Evolutionary conservation across 495 filamentous ascomycete genomes (phyloP), one percentile per base, ranked within the genome.

Genomic region (Aspergillus conjunctus): DNA sequence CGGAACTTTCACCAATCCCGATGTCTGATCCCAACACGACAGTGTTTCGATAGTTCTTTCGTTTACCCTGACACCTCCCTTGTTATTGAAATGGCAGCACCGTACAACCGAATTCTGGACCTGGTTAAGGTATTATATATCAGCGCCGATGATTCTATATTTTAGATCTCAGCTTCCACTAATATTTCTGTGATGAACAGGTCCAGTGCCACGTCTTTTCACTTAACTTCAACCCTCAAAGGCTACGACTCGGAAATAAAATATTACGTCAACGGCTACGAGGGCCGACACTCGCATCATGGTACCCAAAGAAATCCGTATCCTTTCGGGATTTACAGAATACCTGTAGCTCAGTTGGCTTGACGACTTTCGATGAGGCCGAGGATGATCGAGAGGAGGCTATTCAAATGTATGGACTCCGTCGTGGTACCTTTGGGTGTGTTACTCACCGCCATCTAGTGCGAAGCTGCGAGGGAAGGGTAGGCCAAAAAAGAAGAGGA

Each of bases 181-280:
- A 12, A 41, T 41, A n/a, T 41, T 11, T 14, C 7, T 9, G 32
- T 17, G 6, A 15, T 17, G 21, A 44, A 17, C 58, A 97, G 93
- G 84, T 85, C 64, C 91, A 91, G 86, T 95, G 90, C 80, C 85
- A 87, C 71, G 87, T 98, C 73, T 98, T 98, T 81, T 86, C 85
- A 50, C 87, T 87, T 26, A 96, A 90, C 49, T 97, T 86, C 81
- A 98, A 98, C 76, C 94, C 94, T 12, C 79, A 88, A 30, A 75
- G 86, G 60, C 71, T 88, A 56, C 89, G 94, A 63, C 82, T 89
- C 45, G 94, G 94, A 62, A 96, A 91, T 78, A 93, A 92, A 69
- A 79, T 97, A 65, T 80, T 98, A 43, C 88, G 92, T 64, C 88
- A 97, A 71, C 83, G 91, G 59, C 80, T 97, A 31, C 83, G 82